A percentile compares a stretch with the other conserved stretches of the same genome.
Conservation (phyloP, 495 filamentous ascomycete genomes). For the Glonium stellatum region DNA sequence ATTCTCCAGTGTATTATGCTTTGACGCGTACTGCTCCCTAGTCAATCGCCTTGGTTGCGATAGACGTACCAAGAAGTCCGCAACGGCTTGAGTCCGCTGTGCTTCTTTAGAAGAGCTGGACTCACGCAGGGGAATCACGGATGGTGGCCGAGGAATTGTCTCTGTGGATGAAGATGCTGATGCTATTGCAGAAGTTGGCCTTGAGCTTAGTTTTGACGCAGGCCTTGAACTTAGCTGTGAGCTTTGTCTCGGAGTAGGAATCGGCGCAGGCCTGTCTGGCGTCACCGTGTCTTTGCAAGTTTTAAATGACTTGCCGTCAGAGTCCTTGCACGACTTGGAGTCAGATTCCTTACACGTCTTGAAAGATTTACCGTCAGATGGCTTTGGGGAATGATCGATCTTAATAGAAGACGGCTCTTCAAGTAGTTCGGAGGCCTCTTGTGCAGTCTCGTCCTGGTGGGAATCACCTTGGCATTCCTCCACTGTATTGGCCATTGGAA, state of each 20-base stretch:
- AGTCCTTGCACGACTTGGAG: conserved; percentile 10
- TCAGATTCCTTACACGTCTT: conserved; percentile 17
- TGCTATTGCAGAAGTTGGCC: conserved; percentile 11
- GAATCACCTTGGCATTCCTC: not conserved
- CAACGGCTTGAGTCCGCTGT: conserved; percentile 17
- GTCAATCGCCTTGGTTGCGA: not conserved
- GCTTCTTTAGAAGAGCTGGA: conserved; percentile 27
- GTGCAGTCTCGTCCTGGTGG: not conserved
- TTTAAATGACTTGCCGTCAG: conserved; percentile 20
- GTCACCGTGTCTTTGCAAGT: conserved; percentile 19
- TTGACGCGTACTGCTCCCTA: not conserved
- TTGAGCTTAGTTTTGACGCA: conserved; percentile 3
- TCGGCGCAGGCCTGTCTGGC: conserved; percentile 14
- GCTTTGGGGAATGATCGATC: conserved; percentile 17
- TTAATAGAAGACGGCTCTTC: not conserved
- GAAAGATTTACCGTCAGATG: conserved; percentile 22
- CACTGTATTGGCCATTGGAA: conserved; percentile 8
- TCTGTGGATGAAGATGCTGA: conserved; percentile 2
- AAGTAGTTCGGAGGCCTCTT: not conserved
- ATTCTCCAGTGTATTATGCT: not conserved
- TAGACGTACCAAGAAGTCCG: conserved; percentile 21
- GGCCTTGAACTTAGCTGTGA: not conserved
- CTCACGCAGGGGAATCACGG: conserved; percentile 3
- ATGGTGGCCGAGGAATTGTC: conserved; percentile 3
- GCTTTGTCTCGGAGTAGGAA: conserved; percentile 5